These are phyloP conservation scores for Aspergillus terreus DNA, from an alignment of 2,329 filamentous ascomycete genomes.

Conservation along the genomic window DNA sequence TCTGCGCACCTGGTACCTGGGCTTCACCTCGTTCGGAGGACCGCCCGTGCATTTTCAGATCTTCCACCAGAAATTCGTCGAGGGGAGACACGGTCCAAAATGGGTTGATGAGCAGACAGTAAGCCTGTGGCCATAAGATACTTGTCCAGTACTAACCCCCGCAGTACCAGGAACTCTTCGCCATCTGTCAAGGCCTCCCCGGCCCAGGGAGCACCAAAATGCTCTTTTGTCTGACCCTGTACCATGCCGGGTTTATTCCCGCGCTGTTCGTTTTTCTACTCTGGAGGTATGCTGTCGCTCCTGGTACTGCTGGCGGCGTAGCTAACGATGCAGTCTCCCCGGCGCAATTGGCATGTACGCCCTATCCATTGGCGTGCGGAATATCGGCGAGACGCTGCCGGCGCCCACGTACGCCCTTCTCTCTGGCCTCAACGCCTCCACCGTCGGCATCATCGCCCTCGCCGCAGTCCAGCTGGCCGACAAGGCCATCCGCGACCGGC, in stretches of 20 bases:
- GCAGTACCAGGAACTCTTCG: constrained; percentile 70
- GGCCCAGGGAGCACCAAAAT: constrained; percentile 70
- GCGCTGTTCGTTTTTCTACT: constrained; percentile 60
- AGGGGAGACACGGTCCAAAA: constrained; percentile 40
- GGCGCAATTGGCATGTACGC: constrained; percentile 68
- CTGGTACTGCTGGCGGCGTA: no score
- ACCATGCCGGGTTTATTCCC: constrained; percentile 57
- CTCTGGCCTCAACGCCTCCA: constrained; percentile 67
- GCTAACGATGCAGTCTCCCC: constrained; percentile 50
- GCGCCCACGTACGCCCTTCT: constrained; percentile 64
- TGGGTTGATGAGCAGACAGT: constrained; percentile 67
- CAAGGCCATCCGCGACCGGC: constrained; percentile 63
- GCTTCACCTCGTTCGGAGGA: constrained; percentile 64
- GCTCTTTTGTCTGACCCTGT: constrained; percentile 63
- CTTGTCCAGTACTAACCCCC: not conserved
- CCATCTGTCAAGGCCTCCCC: constrained; percentile 63
- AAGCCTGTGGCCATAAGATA: no score
- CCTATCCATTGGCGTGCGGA: constrained; percentile 61
- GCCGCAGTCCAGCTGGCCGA: constrained; percentile 65
- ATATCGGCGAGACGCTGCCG: constrained; percentile 58
- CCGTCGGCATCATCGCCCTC: constrained; percentile 67
- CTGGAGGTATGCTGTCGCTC: constrained; percentile 51
- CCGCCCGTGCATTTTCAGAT: constrained; percentile 70
- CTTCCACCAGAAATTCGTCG: constrained; percentile 60
- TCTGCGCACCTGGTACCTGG: constrained; percentile 54